Conservation (phyloP, 257 asterid species). For the Solanum bukasovii region DNA sequence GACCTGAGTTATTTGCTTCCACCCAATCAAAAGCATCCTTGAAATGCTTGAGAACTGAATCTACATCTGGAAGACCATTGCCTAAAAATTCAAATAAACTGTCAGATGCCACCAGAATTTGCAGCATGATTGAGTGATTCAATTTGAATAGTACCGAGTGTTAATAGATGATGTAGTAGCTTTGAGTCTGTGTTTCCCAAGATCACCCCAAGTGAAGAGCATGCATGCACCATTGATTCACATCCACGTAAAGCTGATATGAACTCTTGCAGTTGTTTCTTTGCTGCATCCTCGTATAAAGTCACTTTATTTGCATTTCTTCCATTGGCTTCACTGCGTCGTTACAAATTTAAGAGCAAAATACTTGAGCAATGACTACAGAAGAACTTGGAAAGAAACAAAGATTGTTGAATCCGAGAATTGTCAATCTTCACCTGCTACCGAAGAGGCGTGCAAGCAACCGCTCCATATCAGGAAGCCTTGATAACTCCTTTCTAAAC, state of each 20-base stretch:
- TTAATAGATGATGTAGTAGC: conserved; percentile 56
- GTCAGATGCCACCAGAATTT: conserved; percentile 19
- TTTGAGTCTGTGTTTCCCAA: conserved; percentile 49
- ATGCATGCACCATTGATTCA: conserved; percentile 56
- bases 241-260: conserved; percentile 87
- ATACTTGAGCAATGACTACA: neutral
- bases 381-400: neutral
- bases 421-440: conserved; percentile 48
- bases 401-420: neutral
- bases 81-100: conserved; percentile 31
- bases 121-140: neutral
- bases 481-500: conserved; percentile 76
- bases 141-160: conserved; percentile 44
- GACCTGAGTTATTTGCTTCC: conserved; percentile 88
- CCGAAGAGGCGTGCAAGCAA: conserved; percentile 82
- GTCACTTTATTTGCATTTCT: conserved; percentile 84
- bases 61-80: conserved; percentile 53
- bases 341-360: conserved; percentile 5
- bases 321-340: conserved; percentile 76
- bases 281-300: conserved; percentile 85
- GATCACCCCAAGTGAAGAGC: conserved; percentile 53
- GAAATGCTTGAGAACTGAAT: conserved; percentile 54
- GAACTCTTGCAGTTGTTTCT: conserved; percentile 86
- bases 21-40: conserved; percentile 94
- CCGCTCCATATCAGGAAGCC: conserved; percentile 94